A percentile compares a stretch with the other conserved stretches of the same genome.
These are phyloP conservation scores for Epichloe coenophiala DNA, from an alignment of 2,329 filamentous ascomycete species.

Conservation along the genomic window DNA sequence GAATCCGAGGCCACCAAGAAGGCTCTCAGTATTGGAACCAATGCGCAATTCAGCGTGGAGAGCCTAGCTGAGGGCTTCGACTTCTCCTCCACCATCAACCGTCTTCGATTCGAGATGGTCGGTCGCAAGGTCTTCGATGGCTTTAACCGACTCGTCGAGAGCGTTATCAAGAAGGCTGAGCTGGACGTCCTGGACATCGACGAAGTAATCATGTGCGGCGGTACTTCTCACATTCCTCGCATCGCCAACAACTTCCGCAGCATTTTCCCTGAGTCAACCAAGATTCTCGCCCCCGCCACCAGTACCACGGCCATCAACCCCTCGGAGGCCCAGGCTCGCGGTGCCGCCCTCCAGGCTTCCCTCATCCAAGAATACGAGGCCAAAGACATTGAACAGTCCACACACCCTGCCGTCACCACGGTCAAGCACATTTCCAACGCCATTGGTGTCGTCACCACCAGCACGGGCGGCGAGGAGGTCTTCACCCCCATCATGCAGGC, in stretches of 20 bases:
- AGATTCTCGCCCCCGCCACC: constrained; percentile 73
- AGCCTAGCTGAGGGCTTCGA: constrained; percentile 79
- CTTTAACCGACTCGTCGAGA: constrained; percentile 74
- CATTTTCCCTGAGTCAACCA: constrained; percentile 70
- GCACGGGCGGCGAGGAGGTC: constrained; percentile 44
- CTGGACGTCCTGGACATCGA: constrained; percentile 88
- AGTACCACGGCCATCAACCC: constrained; percentile 73
- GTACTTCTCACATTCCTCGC: constrained; percentile 85
- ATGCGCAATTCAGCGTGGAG: constrained; percentile 87
- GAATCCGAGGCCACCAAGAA: constrained; percentile 90
- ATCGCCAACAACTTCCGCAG: constrained; percentile 67
- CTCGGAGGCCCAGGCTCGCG: constrained; percentile 75
- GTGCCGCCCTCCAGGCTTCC: constrained; percentile 89
- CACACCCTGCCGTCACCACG: constrained; percentile 86
- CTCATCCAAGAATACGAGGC: constrained; percentile 89
- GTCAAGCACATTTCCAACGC: constrained; percentile 82
- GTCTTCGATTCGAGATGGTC: constrained; percentile 82
- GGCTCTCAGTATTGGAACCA: constrained; percentile 74
- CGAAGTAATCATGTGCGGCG: constrained; percentile 86
- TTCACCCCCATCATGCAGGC: constrained; percentile 73
- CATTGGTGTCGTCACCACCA: constrained; percentile 67
- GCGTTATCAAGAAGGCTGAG: constrained; percentile 79
- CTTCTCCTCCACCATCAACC: constrained; percentile 84
- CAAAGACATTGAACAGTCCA: constrained; percentile 89
- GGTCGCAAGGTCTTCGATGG: constrained; percentile 76